phyloP scores from a whole-genome alignment of 2,329 filamentous ascomycete species.

The Cadophora gregata region DNA sequence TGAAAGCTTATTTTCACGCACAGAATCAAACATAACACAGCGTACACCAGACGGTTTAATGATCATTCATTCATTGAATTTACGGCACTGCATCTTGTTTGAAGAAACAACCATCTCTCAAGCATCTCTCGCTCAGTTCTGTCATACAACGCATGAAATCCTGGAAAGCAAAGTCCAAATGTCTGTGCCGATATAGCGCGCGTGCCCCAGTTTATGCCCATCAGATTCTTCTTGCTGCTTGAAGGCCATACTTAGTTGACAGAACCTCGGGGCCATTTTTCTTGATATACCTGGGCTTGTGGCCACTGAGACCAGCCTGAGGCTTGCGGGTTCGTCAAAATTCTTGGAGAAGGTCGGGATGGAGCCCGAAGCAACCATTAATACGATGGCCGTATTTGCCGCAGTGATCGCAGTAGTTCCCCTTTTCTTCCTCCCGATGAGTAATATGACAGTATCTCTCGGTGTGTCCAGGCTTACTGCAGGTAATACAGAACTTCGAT shows the following conservation, averaged over 20 bases:
- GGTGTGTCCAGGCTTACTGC: constrained; percentile 1
- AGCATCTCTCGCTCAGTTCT: not conserved
- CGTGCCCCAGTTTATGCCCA: not conserved
- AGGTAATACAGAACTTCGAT: not conserved
- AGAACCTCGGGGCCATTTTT: not conserved
- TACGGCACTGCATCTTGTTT: not conserved
- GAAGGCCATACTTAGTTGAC: not conserved
- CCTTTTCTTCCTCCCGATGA: not conserved
- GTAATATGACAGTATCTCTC: not conserved
- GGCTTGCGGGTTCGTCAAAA: not conserved
- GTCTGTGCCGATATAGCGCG: constrained; percentile 11
- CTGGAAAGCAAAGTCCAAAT: not conserved
- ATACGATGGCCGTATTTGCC: not conserved
- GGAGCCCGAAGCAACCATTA: not conserved
- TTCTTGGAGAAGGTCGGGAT: not conserved
- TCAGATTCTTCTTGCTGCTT: not conserved
- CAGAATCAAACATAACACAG: not conserved
- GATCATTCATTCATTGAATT: not conserved
- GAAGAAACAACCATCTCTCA: not conserved
- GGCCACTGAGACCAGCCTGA: not conserved
- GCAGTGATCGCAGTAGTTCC: not conserved
- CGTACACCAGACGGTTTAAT: not conserved
- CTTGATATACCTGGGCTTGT: not conserved
- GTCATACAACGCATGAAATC: not conserved
- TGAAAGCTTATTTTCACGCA: too few species aligned